Base-by-base conservation (phyloP, 768 basidiomycete genomes). In the Termitomyces sp. region DNA sequence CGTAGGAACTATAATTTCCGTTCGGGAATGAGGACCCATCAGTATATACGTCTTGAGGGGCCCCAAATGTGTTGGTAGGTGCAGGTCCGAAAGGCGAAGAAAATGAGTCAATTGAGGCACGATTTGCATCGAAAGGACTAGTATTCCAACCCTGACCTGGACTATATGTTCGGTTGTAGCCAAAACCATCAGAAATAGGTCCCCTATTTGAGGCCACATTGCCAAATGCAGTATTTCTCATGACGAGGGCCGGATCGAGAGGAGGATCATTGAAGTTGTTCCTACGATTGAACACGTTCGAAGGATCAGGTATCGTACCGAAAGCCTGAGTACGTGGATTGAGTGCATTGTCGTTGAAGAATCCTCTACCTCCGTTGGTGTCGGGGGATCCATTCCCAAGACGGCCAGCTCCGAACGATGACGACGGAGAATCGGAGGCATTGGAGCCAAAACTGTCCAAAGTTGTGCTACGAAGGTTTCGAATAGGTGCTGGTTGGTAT, bases 361-460 rank as follows among this genome's bases (percentile, higher is more conserved):
- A 79, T 38, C 76, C 73, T 58, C 81, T 79, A 24, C 83, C 80
- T 56, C 79, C 81, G 32, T 79, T 71, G n/a, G 84, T 81, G 71
- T 92, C 91, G 0, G 91, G 90, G 36, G 90, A 91, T 20, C 78
- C 80, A 64, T 86, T 84, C 49, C 82, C 79, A 69, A 89, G 88
- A 63, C 86, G 76, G 35, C 81, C 83, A 33, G 79, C 83, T 61
- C 87, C 83, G 46, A 90, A 81, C 4, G 89, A 89, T 2, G 91
- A 91, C 2, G 88, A 82, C 3, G 90, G 89, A 9, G 91, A 91
- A 61, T 89, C 87, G 16, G 88, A 82, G 36, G 81, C 76, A 68
- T 78, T 79, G 33, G 89, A 86, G 12, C 80, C 79, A 70, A 84
- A 87, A 1, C 84, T 79, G 67, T 92, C 89, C 59, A 91, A 69